Percentiles rank a stretch among this genome's conserved stretches.
Conservation (phyloP, 208 protist species). For the Herpetomonas tarakana region DNA sequence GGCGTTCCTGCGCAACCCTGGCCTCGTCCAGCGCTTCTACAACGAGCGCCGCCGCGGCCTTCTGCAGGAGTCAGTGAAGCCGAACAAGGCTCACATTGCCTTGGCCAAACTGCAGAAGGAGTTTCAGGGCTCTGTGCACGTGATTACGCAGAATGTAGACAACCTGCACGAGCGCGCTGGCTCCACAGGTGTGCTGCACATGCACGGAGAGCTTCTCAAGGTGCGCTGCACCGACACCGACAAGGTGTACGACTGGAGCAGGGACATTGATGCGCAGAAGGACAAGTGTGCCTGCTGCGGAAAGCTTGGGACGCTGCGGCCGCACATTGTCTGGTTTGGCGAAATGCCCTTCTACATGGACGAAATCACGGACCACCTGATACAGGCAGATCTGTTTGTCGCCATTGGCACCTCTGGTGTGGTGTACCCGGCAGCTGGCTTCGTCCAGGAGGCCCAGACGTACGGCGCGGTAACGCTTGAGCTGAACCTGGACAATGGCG, state of each 20-base stretch:
- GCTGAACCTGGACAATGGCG: conserved; percentile 49
- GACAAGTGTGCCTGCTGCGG: conserved; percentile 47
- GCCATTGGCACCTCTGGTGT: conserved; percentile 70
- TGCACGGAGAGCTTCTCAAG: conserved; percentile 82
- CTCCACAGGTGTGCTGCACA: conserved; percentile 60
- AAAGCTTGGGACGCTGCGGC: conserved; percentile 46
- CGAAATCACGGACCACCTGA: conserved; percentile 31
- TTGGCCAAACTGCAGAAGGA: conserved; percentile 46
- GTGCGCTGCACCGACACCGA: conserved; percentile 43
- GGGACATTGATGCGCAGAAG: conserved; percentile 19
- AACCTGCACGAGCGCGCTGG: conserved; percentile 74
- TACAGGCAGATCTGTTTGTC: conserved; percentile 59
- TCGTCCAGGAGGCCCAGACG: conserved; percentile 27
- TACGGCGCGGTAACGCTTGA: conserved; percentile 50
- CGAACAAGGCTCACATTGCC: conserved; percentile 53
- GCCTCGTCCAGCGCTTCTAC: conserved; percentile 66
- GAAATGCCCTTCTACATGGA: conserved; percentile 76
- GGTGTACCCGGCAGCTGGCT: conserved; percentile 75
- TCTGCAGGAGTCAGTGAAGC: conserved; percentile 24
- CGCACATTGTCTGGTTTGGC: conserved; percentile 84
- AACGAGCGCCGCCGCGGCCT: conserved; percentile 48
- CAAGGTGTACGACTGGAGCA: conserved; percentile 19
- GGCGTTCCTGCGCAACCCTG: conserved; percentile 41
- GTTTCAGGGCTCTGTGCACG: conserved; percentile 28
- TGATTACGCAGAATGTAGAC: conserved; percentile 83